Conservation (phyloP, 2,329 filamentous ascomycete genomes). For the Venturia effusa region DNA sequence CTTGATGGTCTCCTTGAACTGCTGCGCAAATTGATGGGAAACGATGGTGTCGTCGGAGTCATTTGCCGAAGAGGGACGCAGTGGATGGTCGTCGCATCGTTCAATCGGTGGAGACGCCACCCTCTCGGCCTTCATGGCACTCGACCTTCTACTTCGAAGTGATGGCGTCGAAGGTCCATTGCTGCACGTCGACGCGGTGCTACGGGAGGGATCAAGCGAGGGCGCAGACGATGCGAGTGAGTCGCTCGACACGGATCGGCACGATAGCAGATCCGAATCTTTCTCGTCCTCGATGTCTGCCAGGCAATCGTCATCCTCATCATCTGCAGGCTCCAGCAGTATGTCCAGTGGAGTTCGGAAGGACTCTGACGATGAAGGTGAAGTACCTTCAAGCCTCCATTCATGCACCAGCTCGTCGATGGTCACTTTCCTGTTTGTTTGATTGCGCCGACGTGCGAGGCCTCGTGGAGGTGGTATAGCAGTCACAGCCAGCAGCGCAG, state of each 20-base stretch:
- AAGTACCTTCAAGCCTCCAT: conserved; percentile 37
- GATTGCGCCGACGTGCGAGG: conserved; percentile 24
- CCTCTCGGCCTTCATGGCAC: conserved; percentile 30
- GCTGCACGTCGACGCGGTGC: conserved; percentile 34
- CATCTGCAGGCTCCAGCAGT: conserved; percentile 44
- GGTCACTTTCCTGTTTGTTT: conserved; percentile 33
- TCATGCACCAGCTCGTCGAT: conserved; percentile 48
- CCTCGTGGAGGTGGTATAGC: conserved; percentile 42
- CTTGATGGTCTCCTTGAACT: conserved; percentile 27
- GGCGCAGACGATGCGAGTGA: conserved; percentile 43
- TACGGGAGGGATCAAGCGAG: conserved; percentile 26
- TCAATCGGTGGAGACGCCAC: conserved; percentile 37
- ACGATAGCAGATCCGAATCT: conserved; percentile 20
- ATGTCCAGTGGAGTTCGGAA: conserved; percentile 41
- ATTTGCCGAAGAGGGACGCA: conserved; percentile 21
- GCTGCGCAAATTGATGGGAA: conserved; percentile 16
- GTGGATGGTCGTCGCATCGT: conserved; percentile 48
- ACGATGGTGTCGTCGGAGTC: conserved; percentile 17
- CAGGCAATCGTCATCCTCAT: conserved; percentile 23
- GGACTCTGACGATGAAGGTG: conserved; percentile 17
- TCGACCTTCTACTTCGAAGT: background rate
- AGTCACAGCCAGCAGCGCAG: conserved; percentile 48
- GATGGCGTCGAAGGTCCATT: conserved; percentile 20
- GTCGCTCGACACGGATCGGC: conserved; percentile 45
- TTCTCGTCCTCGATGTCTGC: conserved; percentile 9